Conservation (phyloP, 768 basidiomycete genomes). For the Kwoniella bestiolae region DNA sequence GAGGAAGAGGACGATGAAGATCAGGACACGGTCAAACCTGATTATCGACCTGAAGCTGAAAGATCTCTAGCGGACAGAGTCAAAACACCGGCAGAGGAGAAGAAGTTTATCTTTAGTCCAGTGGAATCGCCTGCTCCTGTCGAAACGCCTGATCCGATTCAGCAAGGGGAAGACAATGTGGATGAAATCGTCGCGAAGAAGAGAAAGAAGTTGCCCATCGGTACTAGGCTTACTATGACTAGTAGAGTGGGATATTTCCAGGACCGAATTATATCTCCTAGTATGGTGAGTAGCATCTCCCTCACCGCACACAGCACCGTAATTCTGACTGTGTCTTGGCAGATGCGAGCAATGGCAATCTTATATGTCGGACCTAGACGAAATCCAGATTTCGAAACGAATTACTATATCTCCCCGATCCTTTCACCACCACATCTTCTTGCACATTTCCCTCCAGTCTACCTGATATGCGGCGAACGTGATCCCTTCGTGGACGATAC, state of each 20-base stretch:
- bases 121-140: conserved; percentile 7
- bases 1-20: conserved; percentile 60
- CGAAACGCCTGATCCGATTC: not conserved
- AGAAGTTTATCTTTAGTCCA: conserved; percentile 17
- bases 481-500: conserved; percentile 97
- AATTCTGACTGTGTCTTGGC: not conserved
- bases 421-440: conserved; percentile 80
- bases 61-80: conserved; percentile 73
- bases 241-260: conserved; percentile 92
- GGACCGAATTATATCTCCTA: conserved; percentile 89
- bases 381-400: conserved; percentile 90
- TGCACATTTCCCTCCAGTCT: conserved; percentile 88
- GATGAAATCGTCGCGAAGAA: conserved; percentile 54
- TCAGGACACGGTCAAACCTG: conserved; percentile 60
- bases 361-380: conserved; percentile 91
- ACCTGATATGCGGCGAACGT: conserved; percentile 89
- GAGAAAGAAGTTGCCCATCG: conserved; percentile 66
- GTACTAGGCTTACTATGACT: conserved; percentile 91
- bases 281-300: conserved; percentile 74
- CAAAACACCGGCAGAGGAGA: conserved; percentile 57
- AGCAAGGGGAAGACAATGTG: conserved; percentile 57
- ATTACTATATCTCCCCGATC: conserved; percentile 96
- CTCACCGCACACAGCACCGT: not conserved
- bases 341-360: conserved; percentile 99
- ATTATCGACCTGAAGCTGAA: conserved; percentile 65